These are phyloP conservation scores for Vinca major DNA, from an alignment of 305 asterid species.

Conservation along the genomic window DNA sequence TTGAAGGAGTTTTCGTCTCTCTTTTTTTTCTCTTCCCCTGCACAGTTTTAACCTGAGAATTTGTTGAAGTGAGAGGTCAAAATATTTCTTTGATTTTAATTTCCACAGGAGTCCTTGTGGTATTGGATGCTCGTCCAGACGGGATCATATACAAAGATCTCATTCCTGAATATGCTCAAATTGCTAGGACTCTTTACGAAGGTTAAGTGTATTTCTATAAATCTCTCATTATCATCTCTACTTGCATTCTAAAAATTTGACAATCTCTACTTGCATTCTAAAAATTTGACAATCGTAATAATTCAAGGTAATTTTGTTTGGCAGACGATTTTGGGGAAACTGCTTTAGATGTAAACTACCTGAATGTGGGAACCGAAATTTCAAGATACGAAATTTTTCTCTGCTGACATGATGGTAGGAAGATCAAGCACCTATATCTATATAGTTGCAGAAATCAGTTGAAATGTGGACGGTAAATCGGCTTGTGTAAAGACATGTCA, in stretches of 20 bases:
- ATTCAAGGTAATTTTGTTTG: conserved; percentile 10
- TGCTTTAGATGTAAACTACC: conserved; percentile 74
- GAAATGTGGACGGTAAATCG: too few relatives aligned
- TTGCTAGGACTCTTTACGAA: conserved; percentile 79
- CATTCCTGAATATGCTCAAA: conserved; percentile 50
- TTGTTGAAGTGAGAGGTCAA: neutral
- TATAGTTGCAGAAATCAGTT: too few relatives aligned
- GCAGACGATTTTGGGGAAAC: conserved; percentile 78
- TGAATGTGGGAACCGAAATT: conserved; percentile 48
- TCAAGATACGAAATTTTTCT: conserved; percentile 57
- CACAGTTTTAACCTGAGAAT: too few relatives aligned
- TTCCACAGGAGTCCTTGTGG: conserved; percentile 73
- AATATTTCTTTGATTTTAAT: neutral
- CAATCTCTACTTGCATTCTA: neutral
- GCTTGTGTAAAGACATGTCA: too few relatives aligned
- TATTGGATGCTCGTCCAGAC: conserved; percentile 71
- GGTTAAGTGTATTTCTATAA: conserved; percentile 27
- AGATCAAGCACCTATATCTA: neutral
- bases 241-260: conserved; percentile 1
- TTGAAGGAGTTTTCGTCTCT: neutral
- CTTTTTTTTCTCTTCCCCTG: neutral
- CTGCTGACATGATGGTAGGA: conserved; percentile 43
- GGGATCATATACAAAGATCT: conserved; percentile 79
- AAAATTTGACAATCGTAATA: neutral
- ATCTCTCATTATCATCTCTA: neutral